phyloP scores from a whole-genome alignment of 169 alveolate species.

The Plasmodium blacklocki region DNA sequence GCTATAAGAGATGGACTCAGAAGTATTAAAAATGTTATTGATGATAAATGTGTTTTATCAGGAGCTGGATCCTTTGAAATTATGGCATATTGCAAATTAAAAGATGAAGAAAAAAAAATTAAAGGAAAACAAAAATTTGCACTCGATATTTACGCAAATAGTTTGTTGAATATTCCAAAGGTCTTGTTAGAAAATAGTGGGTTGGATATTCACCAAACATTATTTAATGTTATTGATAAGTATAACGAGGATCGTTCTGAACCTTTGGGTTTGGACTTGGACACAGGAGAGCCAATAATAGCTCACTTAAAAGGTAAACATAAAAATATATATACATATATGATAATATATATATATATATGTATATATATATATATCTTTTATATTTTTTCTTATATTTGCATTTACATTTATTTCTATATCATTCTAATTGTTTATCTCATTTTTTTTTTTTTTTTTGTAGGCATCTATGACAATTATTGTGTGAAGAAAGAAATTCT shows the following conservation, averaged over 20 bases:
- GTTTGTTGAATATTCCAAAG: constrained; percentile 95
- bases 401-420: not conserved
- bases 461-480: constrained; percentile 96
- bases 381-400: no score
- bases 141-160: constrained; percentile 96
- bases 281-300: constrained; percentile 93
- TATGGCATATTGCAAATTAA: constrained; percentile 91
- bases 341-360: no score
- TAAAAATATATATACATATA: not conserved
- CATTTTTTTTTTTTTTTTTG: not conserved
- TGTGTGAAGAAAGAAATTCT: constrained; percentile 96
- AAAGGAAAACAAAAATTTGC: constrained; percentile 97
- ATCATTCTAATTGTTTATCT: not conserved
- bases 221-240: constrained; percentile 91
- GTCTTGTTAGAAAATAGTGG: constrained; percentile 98
- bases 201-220: constrained; percentile 93
- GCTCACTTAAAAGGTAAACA: constrained; percentile 92
- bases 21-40: constrained; percentile 96
- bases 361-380: no score
- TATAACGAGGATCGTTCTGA: constrained; percentile 88
- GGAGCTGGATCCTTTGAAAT: constrained; percentile 99
- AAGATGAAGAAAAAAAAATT: constrained; percentile 86
- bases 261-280: constrained; percentile 96
- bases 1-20: constrained; percentile 98
- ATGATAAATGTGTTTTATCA: constrained; percentile 95